Percentiles rank a stretch among this genome's conserved stretches.
phyloP scores from a whole-genome alignment of 2,329 filamentous ascomycete species.

The Didymella glomerata region DNA sequence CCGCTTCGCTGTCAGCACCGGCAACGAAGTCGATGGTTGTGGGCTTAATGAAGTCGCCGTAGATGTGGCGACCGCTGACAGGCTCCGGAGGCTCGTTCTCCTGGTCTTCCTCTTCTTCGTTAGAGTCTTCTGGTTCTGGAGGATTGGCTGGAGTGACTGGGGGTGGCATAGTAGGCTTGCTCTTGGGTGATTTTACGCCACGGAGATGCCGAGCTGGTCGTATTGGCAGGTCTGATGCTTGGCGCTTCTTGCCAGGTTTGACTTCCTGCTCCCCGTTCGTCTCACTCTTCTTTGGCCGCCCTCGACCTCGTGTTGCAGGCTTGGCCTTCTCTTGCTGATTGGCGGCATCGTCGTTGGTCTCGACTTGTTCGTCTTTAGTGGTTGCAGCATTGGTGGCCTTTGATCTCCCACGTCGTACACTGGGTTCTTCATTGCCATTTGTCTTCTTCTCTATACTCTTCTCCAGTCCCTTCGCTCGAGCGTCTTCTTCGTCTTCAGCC shows the following conservation, averaged over 20 bases:
- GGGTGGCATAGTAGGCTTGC: neutral
- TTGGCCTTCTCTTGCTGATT: neutral
- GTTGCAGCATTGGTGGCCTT: neutral
- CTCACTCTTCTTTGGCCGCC: neutral
- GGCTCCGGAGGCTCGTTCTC: constrained; percentile 13
- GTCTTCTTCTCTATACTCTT: too few species aligned
- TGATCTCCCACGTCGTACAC: neutral
- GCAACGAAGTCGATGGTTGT: constrained; percentile 10
- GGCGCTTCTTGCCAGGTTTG: constrained; percentile 8
- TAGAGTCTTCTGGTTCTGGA: constrained; percentile 1
- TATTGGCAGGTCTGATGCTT: constrained; percentile 14
- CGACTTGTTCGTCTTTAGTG: too few species aligned
- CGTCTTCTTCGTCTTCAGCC: neutral
- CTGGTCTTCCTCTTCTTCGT: neutral
- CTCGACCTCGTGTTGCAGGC: neutral
- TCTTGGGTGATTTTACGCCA: neutral
- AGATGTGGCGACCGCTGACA: constrained; percentile 19
- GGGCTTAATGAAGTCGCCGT: constrained; percentile 13
- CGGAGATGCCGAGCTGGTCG: constrained; percentile 8
- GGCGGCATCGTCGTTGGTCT: too few species aligned
- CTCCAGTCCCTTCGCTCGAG: too few species aligned
- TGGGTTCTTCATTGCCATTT: too few species aligned
- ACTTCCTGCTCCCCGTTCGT: neutral
- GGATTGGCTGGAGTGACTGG: constrained; percentile 18
- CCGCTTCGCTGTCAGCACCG: neutral